These are phyloP conservation scores for Flaveria robusta DNA, from an alignment of 129 eudicot genomes.

Conservation along the genomic window DNA sequence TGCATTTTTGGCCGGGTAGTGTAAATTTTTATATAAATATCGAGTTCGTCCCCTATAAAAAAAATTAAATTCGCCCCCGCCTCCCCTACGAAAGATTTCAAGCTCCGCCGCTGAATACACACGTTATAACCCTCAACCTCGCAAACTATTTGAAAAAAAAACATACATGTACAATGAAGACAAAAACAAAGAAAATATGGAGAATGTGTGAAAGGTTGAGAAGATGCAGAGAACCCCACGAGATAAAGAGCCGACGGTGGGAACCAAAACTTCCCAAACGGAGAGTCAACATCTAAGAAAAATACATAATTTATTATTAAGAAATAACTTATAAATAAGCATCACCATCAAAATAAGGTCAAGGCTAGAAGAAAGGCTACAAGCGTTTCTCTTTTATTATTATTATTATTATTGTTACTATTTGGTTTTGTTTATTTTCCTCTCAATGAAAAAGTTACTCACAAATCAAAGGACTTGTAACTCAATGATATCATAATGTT, in stretches of 20 bases:
- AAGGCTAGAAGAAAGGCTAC: conserved; percentile 1
- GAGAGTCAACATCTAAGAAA: background rate
- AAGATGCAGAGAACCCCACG: conserved; percentile 32
- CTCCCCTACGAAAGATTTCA: no score
- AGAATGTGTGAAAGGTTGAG: conserved; percentile 13
- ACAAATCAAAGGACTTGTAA: no score
- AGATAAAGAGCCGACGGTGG: conserved; percentile 27
- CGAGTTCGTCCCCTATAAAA: no score
- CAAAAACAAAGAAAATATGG: conserved; percentile 14
- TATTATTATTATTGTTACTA: no score
- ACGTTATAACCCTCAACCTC: no score
- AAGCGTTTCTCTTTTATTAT: background rate
- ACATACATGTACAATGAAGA: background rate
- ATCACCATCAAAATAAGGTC: conserved; percentile 14
- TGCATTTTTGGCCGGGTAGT: no score
- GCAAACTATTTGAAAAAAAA: background rate
- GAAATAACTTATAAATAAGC: background rate
- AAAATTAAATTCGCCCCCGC: no score
- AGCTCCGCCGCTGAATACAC: no score
- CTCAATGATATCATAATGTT: no score
- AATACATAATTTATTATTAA: background rate
- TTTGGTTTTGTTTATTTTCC: no score
- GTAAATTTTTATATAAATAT: no score
- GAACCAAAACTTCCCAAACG: conserved; percentile 29
- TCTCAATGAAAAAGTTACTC: no score